Base-by-base conservation (phyloP, 2,329 filamentous ascomycete genomes). In the Acrocalymma vagum region DNA sequence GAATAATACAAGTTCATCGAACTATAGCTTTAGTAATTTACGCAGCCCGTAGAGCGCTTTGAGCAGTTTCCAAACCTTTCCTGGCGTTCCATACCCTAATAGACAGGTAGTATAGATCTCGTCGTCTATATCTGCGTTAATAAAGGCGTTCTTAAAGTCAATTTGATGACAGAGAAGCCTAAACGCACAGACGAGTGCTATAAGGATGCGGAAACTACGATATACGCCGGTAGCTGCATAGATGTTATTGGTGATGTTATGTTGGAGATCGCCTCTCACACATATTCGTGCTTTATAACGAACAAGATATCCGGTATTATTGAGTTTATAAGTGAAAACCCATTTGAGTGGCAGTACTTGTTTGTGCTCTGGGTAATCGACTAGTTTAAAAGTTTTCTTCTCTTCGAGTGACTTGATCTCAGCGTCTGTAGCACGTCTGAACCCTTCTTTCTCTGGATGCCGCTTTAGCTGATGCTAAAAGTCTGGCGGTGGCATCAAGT, bases 291-390 rank as follows among this genome's bases (percentile, higher is more conserved):
- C 49, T 25, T 53, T 53, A 15, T 25, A 17, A 28, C 35, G 33
- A 11, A 26, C 21, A 0, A 53, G 37, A 28, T 44, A 53, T 17
- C 34, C 29, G 6, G 38, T 20, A 4, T 17, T 13, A 22, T 47
- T 38, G 26, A 50, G 29, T 27, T 50, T 47, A 37, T 52, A 46
- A 5, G 28, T 37, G 24, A 49, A 46, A 9, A 49, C 41, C 48
- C 34, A 39, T 16, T 20, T 39, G 9, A 39, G 15, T 10, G 37
- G 37, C n/a, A 39, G 32, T 5, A 39, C 16, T 25, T 25, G 23
- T n/a, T 25, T 14, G n/a, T n/a, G n/a, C n/a, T n/a, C n/a, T n/a
- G n/a, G n/a, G n/a, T n/a, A n/a, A n/a, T n/a, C n/a, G n/a, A n/a
- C n/a, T n/a, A n/a, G n/a, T n/a, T n/a, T n/a, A n/a, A n/a, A n/a